These are phyloP conservation scores for Selaginella tamariscina DNA, from an alignment of 75 land plant species.

Conservation along the genomic window DNA sequence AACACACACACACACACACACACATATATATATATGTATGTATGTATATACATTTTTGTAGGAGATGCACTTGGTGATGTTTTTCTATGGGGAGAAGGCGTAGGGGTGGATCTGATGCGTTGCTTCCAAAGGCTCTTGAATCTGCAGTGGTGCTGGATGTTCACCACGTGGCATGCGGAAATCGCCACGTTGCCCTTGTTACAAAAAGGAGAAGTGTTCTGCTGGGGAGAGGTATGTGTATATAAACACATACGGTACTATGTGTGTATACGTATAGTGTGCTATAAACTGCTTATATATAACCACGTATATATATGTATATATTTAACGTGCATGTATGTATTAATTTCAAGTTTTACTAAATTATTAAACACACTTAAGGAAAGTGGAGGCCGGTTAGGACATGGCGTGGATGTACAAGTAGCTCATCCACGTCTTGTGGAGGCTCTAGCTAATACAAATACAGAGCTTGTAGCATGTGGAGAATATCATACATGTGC, in stretches of 20 bases:
- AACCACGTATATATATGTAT: no score
- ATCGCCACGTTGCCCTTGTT: conserved; percentile 56
- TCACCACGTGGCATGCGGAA: conserved; percentile 64
- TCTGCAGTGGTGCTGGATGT: conserved; percentile 75
- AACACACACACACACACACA: no score
- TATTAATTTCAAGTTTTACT: no score
- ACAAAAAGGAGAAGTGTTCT: conserved; percentile 79
- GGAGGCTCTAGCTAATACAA: conserved; percentile 43
- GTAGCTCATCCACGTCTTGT: conserved; percentile 68
- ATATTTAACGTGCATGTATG: no score
- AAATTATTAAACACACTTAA: no score
- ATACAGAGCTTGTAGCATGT: conserved; percentile 69
- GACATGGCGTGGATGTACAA: conserved; percentile 78
- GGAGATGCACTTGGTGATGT: conserved; percentile 81
- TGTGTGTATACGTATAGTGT: no score
- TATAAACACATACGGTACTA: no score
- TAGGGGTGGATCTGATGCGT: conserved; percentile 50
- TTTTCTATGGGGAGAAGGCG: conserved; percentile 78
- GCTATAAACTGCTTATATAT: no score
- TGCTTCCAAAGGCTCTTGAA: conserved; percentile 61
- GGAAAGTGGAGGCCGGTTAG: conserved; percentile 72
- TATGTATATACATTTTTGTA: no score
- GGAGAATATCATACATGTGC: conserved; percentile 87
- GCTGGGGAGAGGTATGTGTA: no score
- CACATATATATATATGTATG: no score